Evolutionary conservation across 129 eudicot genomes (phyloP), one percentile per base, ranked within the genome.

Genomic region (Erigeron canadensis): DNA sequence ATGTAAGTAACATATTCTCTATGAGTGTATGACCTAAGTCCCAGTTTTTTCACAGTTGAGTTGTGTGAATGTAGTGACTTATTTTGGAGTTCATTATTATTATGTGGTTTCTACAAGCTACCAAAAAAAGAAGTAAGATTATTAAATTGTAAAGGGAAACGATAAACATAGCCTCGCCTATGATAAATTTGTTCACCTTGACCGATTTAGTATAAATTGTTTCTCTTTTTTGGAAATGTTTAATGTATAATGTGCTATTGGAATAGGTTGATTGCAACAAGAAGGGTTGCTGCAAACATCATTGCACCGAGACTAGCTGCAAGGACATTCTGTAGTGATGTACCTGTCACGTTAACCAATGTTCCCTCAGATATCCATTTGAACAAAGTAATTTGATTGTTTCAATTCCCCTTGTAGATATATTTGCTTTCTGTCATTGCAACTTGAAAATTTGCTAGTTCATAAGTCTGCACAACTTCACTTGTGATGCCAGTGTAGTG

Each of bases 311-410:
- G 54, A 58, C 28, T 72, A 41, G 23, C 79, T 21, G 54, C 65
- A 71, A 82, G 87, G 77, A 48, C 89, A 42, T 89, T 89, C 63
- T 82, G 80, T 68, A 80, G 63, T 44, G 69, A 53, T 46, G 76
- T 86, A 5, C 72, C 81, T 16, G 51, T 40, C 18, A 78, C 63
- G 15, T 62, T 72, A 42, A 76, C 78, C 43, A 74, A 55, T 10
- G 75, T 71, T 65, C 83, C 76, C 40, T 38, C 41, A 1, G 42
- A 28, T 58, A 69, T 65, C 63, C 86, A 79, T 38, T n/a, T 51
- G 1, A 56, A 51, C 75, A 74, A 74, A 22, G 87, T 83, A 80
- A 83, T 46, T 12, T 38, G 22, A 10, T 59, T 67, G 41, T 22
- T 43, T 12, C 48, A 67, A 18, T 34, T 70, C 6, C 17, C 39